Evolutionary conservation across 257 asterid species (phyloP).

Genomic region (Forsythia viridissima): DNA sequence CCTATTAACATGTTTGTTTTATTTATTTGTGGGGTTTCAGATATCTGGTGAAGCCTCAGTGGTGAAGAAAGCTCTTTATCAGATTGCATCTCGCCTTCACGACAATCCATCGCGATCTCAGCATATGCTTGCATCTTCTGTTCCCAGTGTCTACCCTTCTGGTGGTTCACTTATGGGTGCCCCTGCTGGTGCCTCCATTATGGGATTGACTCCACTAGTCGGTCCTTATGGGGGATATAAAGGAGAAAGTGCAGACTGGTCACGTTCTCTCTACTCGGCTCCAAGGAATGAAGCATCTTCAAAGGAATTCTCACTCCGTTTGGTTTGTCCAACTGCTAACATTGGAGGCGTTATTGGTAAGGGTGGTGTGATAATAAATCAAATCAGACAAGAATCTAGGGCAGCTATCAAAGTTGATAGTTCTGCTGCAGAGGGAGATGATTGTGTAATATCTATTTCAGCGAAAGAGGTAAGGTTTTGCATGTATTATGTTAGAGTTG

Average conservation of each 20-base stretch:
- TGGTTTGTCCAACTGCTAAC: slow-evolving; percentile 78
- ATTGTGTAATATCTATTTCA: slow-evolving; percentile 72
- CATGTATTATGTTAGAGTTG: slow-evolving; percentile 15
- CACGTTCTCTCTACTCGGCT: slow-evolving; percentile 66
- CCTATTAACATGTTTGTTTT: not conserved
- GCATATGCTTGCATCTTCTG: slow-evolving; percentile 77
- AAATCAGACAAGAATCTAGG: slow-evolving; percentile 91
- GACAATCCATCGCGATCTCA: slow-evolving; percentile 93
- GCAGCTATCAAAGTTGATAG: slow-evolving; percentile 88
- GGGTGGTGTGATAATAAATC: slow-evolving; percentile 82
- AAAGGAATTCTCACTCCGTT: slow-evolving; percentile 74
- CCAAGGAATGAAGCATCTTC: slow-evolving; percentile 72
- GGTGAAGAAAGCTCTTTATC: slow-evolving; percentile 81
- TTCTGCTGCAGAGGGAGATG: slow-evolving; percentile 77
- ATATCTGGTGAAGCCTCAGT: slow-evolving; percentile 76
- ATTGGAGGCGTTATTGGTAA: slow-evolving; percentile 96
- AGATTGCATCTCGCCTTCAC: slow-evolving; percentile 78
- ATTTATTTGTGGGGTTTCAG: slow-evolving; percentile 39
- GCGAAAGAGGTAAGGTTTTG: slow-evolving; percentile 65
- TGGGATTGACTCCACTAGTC: slow-evolving; percentile 76
- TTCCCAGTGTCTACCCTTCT: slow-evolving; percentile 56
- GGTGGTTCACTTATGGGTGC: slow-evolving; percentile 69
- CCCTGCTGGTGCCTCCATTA: slow-evolving; percentile 59
- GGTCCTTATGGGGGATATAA: slow-evolving; percentile 87
- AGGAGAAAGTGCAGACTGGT: slow-evolving; percentile 76